A percentile compares a stretch with the other conserved stretches of the same genome.
Conservation (phyloP, 805 yeast species). For the Blastobotrys parvus region DNA sequence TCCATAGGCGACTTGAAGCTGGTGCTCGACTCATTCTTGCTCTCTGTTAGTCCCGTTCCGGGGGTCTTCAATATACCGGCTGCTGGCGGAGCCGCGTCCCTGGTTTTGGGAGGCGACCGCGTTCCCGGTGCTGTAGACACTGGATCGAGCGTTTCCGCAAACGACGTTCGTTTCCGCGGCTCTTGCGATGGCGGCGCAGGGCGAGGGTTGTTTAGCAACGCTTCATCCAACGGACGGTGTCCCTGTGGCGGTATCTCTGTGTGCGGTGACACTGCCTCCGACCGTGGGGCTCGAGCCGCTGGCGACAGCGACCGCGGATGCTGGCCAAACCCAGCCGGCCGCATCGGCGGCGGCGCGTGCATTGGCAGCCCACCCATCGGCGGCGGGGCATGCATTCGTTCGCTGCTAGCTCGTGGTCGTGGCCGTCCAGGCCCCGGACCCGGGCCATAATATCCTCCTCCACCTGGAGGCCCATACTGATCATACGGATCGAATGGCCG, state of each 20-base stretch:
- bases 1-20: background rate
- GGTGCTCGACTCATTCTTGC: background rate
- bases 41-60: no score
- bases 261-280: background rate
- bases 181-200: background rate
- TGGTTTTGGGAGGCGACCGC: background rate
- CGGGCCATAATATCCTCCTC: no score
- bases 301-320: background rate
- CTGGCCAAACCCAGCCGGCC: background rate
- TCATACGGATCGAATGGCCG: no score
- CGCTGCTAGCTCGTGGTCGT: background rate
- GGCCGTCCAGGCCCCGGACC: no score
- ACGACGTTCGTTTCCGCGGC: no score
- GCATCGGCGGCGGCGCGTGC: no score
- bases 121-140: background rate
- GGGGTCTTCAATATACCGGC: no score
- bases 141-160: background rate
- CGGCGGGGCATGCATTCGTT: background rate
- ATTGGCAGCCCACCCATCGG: no score
- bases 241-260: conserved; percentile 1
- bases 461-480: no score
- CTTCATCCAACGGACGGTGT: background rate
- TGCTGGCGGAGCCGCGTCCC: no score
- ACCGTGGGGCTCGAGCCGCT: background rate
- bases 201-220: background rate